Base-by-base conservation (phyloP, 495 filamentous ascomycete species). In the Aspergillus bertholletiae region DNA sequence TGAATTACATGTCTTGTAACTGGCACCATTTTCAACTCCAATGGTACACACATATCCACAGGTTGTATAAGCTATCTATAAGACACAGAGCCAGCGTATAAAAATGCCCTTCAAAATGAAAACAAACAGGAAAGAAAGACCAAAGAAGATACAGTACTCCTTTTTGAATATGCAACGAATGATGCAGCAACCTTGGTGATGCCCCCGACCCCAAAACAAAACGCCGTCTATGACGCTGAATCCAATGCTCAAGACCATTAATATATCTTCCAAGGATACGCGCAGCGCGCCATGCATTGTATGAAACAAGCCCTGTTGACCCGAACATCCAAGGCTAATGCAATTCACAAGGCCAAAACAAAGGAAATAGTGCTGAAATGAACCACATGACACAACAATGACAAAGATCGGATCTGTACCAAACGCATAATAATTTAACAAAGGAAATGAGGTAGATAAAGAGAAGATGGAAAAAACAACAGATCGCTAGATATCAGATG, bases 191-290 rank as follows among this genome's bases (percentile, higher is more conserved):
- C 20, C 18, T 35, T 17, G 40, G 35, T 54, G 40, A 45, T 53
- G 40, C 30, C 30, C 24, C 28, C 26, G 49, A 55, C 46, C 51
- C 53, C 49, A 47, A 40, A 43, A 7, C 34, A 44, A 46, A 56
- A 58, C 59, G 55, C 59, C 56, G 49, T 62, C 55, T 57, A 57
- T 55, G 51, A 49, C 49, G 41, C 47, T 28, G 27, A 34, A 34
- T 35, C 26, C 44, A 51, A 49, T 24, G 51, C 28, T 41, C 27
- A 53, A 53, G 50, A 47, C n/a, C 32, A 37, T 13, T 17, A 37
- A 53, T 39, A 27, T 59, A 59, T 48, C 48, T 32, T 43, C 20
- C 35, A 48, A 35, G 43, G 51, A 55, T 11, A 32, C 47, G 34
- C 34, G 52, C 49, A 60, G 43, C 34, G 43, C 53, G 45, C 54